Conservation (phyloP, 2,329 filamentous ascomycete genomes). For the Fusarium humuli region DNA sequence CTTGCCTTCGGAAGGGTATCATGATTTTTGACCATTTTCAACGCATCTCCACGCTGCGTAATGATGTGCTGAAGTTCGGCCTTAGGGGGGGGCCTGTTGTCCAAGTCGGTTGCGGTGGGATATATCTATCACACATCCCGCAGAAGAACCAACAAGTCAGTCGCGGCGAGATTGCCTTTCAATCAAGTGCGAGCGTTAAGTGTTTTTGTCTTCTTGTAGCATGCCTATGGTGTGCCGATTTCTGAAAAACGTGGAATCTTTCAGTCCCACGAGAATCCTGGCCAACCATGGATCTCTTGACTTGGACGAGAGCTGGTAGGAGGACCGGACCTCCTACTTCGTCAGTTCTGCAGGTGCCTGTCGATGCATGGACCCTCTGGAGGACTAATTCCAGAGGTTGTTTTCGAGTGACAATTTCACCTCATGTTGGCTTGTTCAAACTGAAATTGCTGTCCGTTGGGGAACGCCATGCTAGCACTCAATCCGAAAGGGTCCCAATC, state of each 20-base stretch:
- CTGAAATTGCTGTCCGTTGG: conserved; percentile 78
- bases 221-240: conserved; percentile 10
- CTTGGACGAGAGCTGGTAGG: conserved; percentile 24
- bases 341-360: conserved; percentile 26
- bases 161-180: conserved; percentile 40
- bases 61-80: conserved; percentile 1
- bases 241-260: conserved; percentile 6
- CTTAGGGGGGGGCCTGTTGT: conserved; percentile 12
- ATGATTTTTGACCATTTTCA: conserved; percentile 4
- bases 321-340: conserved; percentile 7
- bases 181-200: conserved; percentile 41
- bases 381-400: conserved; percentile 14
- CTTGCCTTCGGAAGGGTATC: conserved; percentile 8
- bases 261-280: conserved; percentile 13
- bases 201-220: conserved; percentile 28
- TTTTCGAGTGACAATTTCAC: conserved; percentile 43
- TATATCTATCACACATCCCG: conserved; percentile 45
- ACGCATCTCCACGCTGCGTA: not conserved
- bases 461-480: conserved; percentile 95
- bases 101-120: conserved; percentile 35
- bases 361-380: conserved; percentile 27
- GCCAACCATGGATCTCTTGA: conserved; percentile 14
- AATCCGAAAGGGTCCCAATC: conserved; percentile 95
- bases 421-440: conserved; percentile 73
- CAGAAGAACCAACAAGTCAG: conserved; percentile 38